These are phyloP conservation scores for Boletus sp. DNA, from an alignment of 768 basidiomycete genomes.

Conservation along the genomic window DNA sequence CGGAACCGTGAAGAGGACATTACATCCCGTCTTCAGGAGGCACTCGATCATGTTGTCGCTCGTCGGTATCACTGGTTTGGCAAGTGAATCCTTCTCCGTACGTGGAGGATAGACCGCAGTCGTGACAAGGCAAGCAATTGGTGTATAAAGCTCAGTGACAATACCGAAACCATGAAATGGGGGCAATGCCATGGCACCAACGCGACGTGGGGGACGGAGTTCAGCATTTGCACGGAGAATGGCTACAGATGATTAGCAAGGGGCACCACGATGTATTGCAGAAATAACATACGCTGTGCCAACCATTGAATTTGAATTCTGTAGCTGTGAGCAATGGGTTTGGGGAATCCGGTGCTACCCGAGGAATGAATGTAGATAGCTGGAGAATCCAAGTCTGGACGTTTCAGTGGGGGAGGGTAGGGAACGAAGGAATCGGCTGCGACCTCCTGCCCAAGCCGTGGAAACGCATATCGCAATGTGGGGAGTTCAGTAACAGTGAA, in stretches of 20 bases:
- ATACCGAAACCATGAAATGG: constrained; percentile 29
- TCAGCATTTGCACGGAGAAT: not conserved
- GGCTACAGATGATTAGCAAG: constrained; percentile 1
- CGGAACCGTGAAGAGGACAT: constrained; percentile 38
- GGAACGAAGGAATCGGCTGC: constrained; percentile 12
- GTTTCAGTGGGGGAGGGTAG: constrained; percentile 12
- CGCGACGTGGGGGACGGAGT: constrained; percentile 14
- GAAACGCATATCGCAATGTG: constrained; percentile 32
- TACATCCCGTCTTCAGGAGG: constrained; percentile 27
- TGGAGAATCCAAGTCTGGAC: constrained; percentile 32
- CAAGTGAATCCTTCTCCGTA: constrained; percentile 12
- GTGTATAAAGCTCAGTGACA: constrained; percentile 11
- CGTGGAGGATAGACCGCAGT: constrained; percentile 29
- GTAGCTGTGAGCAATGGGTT: constrained; percentile 41
- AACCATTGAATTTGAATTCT: constrained; percentile 35
- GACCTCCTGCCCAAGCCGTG: constrained; percentile 37
- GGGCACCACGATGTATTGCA: not conserved
- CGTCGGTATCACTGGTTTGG: constrained; percentile 37
- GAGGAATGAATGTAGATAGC: constrained; percentile 48
- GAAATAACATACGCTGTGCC: constrained; percentile 30
- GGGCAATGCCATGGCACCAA: constrained; percentile 25
- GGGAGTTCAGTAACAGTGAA: constrained; percentile 20
- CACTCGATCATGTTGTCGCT: constrained; percentile 40
- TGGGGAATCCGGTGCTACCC: constrained; percentile 50
- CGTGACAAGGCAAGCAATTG: constrained; percentile 17